phyloP scores from a whole-genome alignment of 179 eudicot genomes.

The Beta lomatogona region DNA sequence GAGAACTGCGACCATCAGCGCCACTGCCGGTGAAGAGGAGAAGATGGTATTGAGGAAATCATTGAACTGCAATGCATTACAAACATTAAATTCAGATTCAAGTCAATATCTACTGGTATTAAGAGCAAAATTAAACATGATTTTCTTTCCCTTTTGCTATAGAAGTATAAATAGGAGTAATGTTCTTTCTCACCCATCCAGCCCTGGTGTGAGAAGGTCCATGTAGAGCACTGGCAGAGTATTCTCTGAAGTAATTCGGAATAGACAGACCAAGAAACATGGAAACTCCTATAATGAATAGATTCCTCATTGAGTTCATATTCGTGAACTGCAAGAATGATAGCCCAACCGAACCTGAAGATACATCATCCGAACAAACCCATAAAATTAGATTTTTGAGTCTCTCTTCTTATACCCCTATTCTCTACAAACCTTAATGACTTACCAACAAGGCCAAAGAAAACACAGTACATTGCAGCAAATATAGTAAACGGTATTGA shows the following conservation, averaged over 20 bases:
- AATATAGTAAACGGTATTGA: constrained; percentile 95
- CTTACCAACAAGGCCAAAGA: constrained; percentile 96
- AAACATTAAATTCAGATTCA: not conserved
- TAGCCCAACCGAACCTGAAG: constrained; percentile 85
- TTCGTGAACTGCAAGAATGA: constrained; percentile 97
- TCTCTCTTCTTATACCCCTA: not conserved
- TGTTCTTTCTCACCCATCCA: constrained; percentile 88
- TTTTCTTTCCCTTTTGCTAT: not conserved
- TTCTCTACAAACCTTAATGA: not conserved
- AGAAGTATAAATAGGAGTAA: not conserved
- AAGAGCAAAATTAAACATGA: not conserved
- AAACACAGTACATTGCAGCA: constrained; percentile 88
- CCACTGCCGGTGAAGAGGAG: constrained; percentile 90
- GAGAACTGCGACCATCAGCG: constrained; percentile 76
- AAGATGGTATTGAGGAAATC: constrained; percentile 91
- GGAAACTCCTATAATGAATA: constrained; percentile 85
- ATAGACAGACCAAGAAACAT: constrained; percentile 89
- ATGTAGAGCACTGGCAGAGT: constrained; percentile 66
- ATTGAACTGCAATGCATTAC: constrained; percentile 69
- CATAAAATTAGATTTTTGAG: not conserved
- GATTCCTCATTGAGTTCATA: constrained; percentile 98
- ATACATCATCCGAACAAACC: not conserved
- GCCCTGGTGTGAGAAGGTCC: constrained; percentile 94
- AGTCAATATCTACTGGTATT: not conserved
- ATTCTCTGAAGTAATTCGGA: constrained; percentile 89